phyloP scores from a whole-genome alignment of 1,139 yeast species.

The Suhomyces terraborum region DNA sequence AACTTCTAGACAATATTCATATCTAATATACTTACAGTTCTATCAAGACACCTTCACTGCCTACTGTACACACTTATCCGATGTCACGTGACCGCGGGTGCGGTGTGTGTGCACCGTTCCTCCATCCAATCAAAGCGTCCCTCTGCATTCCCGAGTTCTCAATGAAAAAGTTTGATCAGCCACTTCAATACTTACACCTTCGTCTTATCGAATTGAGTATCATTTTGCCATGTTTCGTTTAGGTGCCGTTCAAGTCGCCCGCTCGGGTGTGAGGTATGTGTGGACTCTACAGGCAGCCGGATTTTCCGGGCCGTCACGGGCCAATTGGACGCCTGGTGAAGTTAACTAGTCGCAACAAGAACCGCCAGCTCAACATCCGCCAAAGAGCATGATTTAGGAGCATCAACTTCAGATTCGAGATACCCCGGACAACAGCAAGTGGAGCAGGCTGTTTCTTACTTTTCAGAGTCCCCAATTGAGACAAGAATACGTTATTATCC shows the following conservation, averaged over 20 bases:
- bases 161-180: slow-evolving; percentile 16
- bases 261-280: slow-evolving; percentile 61
- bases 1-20: no score
- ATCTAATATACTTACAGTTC: neutral
- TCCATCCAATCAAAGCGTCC: slow-evolving; percentile 17
- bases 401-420: no score
- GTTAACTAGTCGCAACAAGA: neutral
- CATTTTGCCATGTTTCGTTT: slow-evolving; percentile 57
- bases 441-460: no score
- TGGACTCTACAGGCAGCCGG: neutral
- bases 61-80: neutral
- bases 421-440: no score
- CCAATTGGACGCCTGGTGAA: neutral
- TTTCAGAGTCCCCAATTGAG: no score
- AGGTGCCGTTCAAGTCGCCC: slow-evolving; percentile 64
- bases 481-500: no score
- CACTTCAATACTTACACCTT: slow-evolving; percentile 10
- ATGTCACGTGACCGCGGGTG: slow-evolving; percentile 3
- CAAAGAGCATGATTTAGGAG: no score
- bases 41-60: neutral
- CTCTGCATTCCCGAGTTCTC: slow-evolving; percentile 13
- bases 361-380: neutral
- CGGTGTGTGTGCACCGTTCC: slow-evolving; percentile 9
- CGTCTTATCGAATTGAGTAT: slow-evolving; percentile 15
- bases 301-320: neutral